Evolutionary conservation across 164 flowering plant genomes (phyloP).

Genomic region (Stephania yunnanensis): DNA sequence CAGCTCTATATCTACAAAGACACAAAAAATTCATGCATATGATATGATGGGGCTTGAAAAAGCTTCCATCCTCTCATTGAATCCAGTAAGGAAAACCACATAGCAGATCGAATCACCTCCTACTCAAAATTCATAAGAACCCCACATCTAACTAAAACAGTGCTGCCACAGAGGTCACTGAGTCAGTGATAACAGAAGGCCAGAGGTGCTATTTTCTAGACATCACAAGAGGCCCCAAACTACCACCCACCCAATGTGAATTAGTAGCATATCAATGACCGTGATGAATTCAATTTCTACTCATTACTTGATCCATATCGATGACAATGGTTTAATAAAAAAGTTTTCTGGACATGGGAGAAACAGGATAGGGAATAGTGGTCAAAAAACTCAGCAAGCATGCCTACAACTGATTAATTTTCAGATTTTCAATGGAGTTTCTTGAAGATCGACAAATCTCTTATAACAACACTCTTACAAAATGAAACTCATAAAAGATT

Average conservation of each 20-base stretch:
- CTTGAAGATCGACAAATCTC: not conserved
- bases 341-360: not conserved
- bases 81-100: no score
- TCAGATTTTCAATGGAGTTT: not conserved
- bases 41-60: no score
- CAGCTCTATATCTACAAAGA: no score
- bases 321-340: not conserved
- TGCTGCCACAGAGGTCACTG: no score
- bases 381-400: not conserved
- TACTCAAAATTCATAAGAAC: no score
- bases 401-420: not conserved
- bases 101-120: no score
- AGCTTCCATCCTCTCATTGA: no score
- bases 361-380: not conserved
- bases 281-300: not conserved
- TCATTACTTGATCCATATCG: not conserved
- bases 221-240: not conserved
- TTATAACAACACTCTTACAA: not conserved
- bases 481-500: not conserved
- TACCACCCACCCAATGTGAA: not conserved
- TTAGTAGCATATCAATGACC: not conserved
- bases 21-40: no score
- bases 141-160: no score
- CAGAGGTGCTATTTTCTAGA: not conserved
- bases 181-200: no score